Evolutionary conservation across 2,329 filamentous ascomycete species (phyloP).

Genomic region (Dothidotthia symphoricarpi): DNA sequence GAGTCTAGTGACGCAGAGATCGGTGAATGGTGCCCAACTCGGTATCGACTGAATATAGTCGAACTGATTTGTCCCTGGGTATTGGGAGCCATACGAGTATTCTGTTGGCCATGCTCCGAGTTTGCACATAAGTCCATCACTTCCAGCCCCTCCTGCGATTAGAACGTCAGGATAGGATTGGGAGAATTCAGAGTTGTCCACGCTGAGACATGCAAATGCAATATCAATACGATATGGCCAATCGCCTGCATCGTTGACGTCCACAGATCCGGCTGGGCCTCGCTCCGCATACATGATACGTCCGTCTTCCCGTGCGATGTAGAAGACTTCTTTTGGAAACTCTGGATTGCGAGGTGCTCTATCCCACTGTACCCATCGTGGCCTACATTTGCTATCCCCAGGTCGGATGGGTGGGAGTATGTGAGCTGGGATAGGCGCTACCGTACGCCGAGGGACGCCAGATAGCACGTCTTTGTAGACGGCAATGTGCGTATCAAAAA

Average conservation of each 20-base stretch:
- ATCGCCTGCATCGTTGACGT: constrained; percentile 49
- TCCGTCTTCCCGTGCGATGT: constrained; percentile 85
- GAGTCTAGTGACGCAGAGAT: constrained; percentile 42
- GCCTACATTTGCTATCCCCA: constrained; percentile 40
- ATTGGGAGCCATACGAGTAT: constrained; percentile 55
- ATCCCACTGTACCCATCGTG: constrained; percentile 82
- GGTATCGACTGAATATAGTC: constrained; percentile 61
- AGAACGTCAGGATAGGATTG: constrained; percentile 72
- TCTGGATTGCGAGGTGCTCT: constrained; percentile 64
- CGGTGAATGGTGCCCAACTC: constrained; percentile 58
- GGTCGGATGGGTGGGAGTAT: constrained; percentile 49
- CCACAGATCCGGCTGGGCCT: constrained; percentile 42
- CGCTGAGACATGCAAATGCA: constrained; percentile 70
- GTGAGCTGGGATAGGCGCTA: constrained; percentile 17
- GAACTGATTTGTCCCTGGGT: constrained; percentile 43
- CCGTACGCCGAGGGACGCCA: constrained; percentile 31
- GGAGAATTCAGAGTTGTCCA: constrained; percentile 47
- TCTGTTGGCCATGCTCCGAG: constrained; percentile 49
- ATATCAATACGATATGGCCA: constrained; percentile 73
- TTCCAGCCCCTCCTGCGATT: constrained; percentile 73
- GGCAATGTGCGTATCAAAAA: constrained; percentile 39
- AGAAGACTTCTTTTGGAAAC: constrained; percentile 71
- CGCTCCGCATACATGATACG: constrained; percentile 71
- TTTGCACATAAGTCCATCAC: constrained; percentile 73
- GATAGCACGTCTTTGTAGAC: constrained; percentile 44